These are phyloP conservation scores for Venturia nashicola DNA, from an alignment of 2,329 filamentous ascomycete genomes.

Conservation along the genomic window DNA sequence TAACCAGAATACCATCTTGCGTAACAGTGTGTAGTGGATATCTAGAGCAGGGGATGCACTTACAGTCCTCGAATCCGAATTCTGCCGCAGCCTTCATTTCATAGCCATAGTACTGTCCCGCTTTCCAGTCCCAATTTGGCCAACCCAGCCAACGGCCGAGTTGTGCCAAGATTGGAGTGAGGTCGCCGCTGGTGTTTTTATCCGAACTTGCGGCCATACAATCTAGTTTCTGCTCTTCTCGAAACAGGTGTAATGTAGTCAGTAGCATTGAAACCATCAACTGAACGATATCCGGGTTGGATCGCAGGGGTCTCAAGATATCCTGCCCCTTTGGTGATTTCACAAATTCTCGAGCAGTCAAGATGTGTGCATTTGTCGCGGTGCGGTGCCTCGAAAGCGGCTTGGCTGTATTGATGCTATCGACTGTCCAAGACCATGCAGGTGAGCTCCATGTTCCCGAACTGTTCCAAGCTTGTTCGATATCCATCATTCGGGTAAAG, in stretches of 20 bases:
- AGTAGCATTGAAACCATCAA: slow-evolving; percentile 35
- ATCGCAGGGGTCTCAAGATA: background rate
- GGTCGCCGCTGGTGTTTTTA: slow-evolving; percentile 28
- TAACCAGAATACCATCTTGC: background rate
- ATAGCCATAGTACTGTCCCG: slow-evolving; percentile 44
- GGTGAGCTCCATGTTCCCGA: slow-evolving; percentile 20
- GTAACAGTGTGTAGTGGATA: background rate
- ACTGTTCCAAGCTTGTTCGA: slow-evolving; percentile 16
- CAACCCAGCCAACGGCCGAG: slow-evolving; percentile 74
- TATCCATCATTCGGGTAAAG: slow-evolving; percentile 1
- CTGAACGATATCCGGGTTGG: background rate
- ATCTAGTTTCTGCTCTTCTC: slow-evolving; percentile 73
- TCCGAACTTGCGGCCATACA: slow-evolving; percentile 33
- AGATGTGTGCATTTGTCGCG: background rate
- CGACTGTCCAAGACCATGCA: slow-evolving; percentile 23
- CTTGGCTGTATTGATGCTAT: background rate
- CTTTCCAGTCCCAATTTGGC: slow-evolving; percentile 43
- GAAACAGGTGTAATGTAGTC: slow-evolving; percentile 67
- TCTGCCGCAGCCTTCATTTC: slow-evolving; percentile 44
- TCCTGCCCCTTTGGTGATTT: slow-evolving; percentile 1
- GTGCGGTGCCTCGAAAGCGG: background rate
- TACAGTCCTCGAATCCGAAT: slow-evolving; percentile 43
- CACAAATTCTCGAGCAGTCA: slow-evolving; percentile 5
- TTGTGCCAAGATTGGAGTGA: slow-evolving; percentile 70
- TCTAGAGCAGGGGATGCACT: slow-evolving; percentile 16